Evolutionary conservation across 768 basidiomycete species (phyloP).

Genomic region (Pleurotus eryngii): DNA sequence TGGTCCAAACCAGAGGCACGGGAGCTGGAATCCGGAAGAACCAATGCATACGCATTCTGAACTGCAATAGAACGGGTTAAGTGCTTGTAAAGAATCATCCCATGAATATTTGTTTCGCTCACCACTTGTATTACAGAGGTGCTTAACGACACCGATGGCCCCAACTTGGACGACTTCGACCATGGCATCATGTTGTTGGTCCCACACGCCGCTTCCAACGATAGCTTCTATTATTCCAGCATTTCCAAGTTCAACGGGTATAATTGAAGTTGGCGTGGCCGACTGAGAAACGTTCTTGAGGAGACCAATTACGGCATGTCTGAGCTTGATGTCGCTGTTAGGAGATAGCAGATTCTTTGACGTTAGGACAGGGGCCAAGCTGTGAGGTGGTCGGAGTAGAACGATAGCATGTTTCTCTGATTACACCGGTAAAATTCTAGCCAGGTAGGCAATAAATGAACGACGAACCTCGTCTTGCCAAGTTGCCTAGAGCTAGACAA

Average conservation of each 20-base stretch:
- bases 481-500: conserved; percentile 76
- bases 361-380: conserved; percentile 58
- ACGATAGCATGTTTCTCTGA: conserved; percentile 58
- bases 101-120: conserved; percentile 17
- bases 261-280: conserved; percentile 50
- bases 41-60: conserved; percentile 47
- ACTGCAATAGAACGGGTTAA: conserved; percentile 22
- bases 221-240: conserved; percentile 64
- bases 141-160: conserved; percentile 86
- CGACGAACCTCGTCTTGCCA: conserved; percentile 67
- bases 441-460: neutral
- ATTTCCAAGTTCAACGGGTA: conserved; percentile 57
- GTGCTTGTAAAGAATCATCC: neutral
- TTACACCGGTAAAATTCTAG: too few relatives aligned
- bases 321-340: conserved; percentile 70
- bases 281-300: conserved; percentile 84
- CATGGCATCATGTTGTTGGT: conserved; percentile 69
- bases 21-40: conserved; percentile 39
- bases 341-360: conserved; percentile 54
- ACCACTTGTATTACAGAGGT: conserved; percentile 80
- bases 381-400: conserved; percentile 63
- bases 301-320: conserved; percentile 85
- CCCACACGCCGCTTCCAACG: conserved; percentile 64
- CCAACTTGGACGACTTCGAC: conserved; percentile 84
- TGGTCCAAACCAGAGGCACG: conserved; percentile 54